Percentiles rank a stretch among this genome's conserved stretches.
phyloP scores from a whole-genome alignment of 2,329 filamentous ascomycete genomes.

The Claviceps fusiformis region DNA sequence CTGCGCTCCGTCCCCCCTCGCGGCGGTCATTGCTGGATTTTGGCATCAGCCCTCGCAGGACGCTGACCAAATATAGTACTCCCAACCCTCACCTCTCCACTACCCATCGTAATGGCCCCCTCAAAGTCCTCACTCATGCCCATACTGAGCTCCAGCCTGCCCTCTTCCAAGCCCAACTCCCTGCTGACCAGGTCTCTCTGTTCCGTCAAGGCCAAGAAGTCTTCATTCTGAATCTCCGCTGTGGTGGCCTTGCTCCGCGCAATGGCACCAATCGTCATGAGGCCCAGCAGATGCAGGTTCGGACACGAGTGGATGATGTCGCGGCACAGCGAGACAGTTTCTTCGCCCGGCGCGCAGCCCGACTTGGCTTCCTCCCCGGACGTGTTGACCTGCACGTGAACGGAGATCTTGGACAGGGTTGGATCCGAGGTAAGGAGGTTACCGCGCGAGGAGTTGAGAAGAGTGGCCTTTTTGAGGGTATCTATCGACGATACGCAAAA shows the following conservation, averaged over 20 bases:
- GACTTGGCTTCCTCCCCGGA: constrained; percentile 78
- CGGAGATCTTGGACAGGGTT: constrained; percentile 37
- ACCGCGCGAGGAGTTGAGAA: constrained; percentile 64
- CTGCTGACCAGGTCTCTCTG: constrained; percentile 56
- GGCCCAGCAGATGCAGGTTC: constrained; percentile 58
- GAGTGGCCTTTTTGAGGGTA: constrained; percentile 69
- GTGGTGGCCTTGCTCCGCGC: constrained; percentile 65
- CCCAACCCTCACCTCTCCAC: constrained; percentile 79
- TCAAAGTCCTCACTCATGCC: constrained; percentile 98
- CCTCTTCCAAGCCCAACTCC: constrained; percentile 32
- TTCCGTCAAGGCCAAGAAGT: constrained; percentile 58
- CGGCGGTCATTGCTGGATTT: constrained; percentile 32
- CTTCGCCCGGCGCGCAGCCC: constrained; percentile 55
- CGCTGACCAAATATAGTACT: constrained; percentile 87
- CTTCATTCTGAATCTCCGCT: constrained; percentile 74
- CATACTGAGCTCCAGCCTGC: constrained; percentile 80
- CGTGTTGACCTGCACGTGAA: constrained; percentile 94
- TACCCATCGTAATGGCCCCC: constrained; percentile 70
- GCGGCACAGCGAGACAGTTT: constrained; percentile 51
- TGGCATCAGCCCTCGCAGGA: constrained; percentile 66
- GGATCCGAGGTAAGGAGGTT: constrained; percentile 32
- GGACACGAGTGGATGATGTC: constrained; percentile 60
- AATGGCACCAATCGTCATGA: constrained; percentile 98
- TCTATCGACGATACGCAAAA: constrained; percentile 90
- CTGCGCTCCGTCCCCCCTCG: no score